Base-by-base conservation (phyloP, 176 grass and related monocot genomes). In the Paspalum vaginatum region DNA sequence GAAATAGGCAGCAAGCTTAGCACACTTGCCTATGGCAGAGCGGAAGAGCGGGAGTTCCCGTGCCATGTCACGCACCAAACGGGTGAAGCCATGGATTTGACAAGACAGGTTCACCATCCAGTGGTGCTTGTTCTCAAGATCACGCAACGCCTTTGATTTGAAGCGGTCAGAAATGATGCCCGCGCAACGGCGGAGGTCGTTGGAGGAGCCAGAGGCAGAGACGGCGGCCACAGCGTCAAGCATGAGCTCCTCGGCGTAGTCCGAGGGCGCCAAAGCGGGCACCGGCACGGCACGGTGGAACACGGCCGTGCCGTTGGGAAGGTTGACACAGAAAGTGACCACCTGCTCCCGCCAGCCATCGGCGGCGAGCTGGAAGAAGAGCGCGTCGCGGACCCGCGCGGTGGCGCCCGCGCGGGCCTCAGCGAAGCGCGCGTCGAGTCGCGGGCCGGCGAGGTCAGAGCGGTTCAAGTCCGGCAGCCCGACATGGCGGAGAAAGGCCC, bases 301-400 rank as follows among this genome's bases (percentile, higher is more conserved):
- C 64, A 93, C 91, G 15, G 87, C 83, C 18, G 91, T 90, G 61
- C 85, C 87, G 71, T 93, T 93, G 41, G 91, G 91, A 6, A 93
- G 91, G 79, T 93, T 93, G 69, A 85, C 83, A 13, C 86, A 89
- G 50, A 92, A 52, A 13, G 73, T 73, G 48, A 88, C 72, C 62
- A 88, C 82, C 49, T 81, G 66, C 11, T 79, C 79, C 57, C 57
- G 85, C 93, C 90, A 97, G 37, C 93, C 93, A 56, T 88, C 85
- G 55, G 88, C 87, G 25, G 86, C 81, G 52, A 97, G 90, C 90
- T 97, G 93, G 79, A 97, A 91, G 70, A 97, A 97, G 68, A 92
- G 82, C 14, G 93, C 93, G 74, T 97, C 93, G 52, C 83, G 88
- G 10, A 97, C 87, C 64, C 93, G 88, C 38, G 90, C 93, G 40